A percentile compares a stretch with the other conserved stretches of the same genome.
phyloP scores from a whole-genome alignment of 192 early-diverging fungal genomes.

The Coemansia sp. region DNA sequence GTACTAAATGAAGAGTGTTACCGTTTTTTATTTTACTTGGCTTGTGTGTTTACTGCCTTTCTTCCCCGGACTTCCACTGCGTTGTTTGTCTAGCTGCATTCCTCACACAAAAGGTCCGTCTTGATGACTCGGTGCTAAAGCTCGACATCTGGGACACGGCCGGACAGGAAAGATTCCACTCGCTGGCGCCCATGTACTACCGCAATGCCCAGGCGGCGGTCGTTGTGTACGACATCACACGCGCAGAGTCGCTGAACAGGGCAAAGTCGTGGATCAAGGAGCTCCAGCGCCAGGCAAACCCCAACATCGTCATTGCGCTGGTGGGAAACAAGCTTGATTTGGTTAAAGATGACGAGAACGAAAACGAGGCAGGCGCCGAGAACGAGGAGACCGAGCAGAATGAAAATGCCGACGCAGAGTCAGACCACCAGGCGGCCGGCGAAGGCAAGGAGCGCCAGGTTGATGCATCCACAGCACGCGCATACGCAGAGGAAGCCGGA shows the following conservation, averaged over 20 bases:
- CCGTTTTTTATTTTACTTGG: not conserved
- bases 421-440: slow-evolving; percentile 16
- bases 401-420: slow-evolving; percentile 31
- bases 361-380: not conserved
- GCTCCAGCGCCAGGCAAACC: slow-evolving; percentile 92
- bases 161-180: slow-evolving; percentile 97
- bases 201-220: slow-evolving; percentile 95
- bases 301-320: slow-evolving; percentile 93
- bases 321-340: slow-evolving; percentile 97
- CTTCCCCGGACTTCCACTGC: not conserved
- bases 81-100: slow-evolving; percentile 62
- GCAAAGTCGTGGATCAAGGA: slow-evolving; percentile 96
- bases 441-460: slow-evolving; percentile 59
- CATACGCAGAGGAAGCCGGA: slow-evolving; percentile 76
- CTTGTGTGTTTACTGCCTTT: slow-evolving; percentile 4
- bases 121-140: slow-evolving; percentile 82
- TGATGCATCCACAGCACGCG: slow-evolving; percentile 69
- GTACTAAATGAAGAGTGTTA: not conserved
- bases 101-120: slow-evolving; percentile 88
- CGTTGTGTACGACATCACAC: slow-evolving; percentile 95
- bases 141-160: slow-evolving; percentile 93
- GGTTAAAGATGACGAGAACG: slow-evolving; percentile 26
- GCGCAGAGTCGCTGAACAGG: slow-evolving; percentile 79
- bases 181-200: slow-evolving; percentile 95
- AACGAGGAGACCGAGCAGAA: slow-evolving; percentile 10